phyloP scores from a whole-genome alignment of 2,329 filamentous ascomycete genomes.

The Fusarium brevicatenulatum region DNA sequence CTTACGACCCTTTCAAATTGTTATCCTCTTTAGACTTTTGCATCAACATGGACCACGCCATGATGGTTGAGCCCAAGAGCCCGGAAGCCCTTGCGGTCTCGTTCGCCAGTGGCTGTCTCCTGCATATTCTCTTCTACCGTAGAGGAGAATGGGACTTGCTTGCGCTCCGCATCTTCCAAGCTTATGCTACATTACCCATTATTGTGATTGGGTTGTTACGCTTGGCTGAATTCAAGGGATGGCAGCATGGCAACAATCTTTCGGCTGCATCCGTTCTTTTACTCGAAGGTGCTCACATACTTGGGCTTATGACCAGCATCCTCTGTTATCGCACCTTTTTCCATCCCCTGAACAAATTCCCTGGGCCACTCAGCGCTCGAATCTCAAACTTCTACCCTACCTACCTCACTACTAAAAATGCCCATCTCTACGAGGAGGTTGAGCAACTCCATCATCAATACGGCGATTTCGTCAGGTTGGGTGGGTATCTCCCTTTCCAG shows the following conservation, averaged over 20 bases:
- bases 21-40: background rate
- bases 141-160: slow-evolving; percentile 44
- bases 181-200: background rate
- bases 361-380: slow-evolving; percentile 42
- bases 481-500: background rate
- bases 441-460: slow-evolving; percentile 23
- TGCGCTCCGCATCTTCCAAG: slow-evolving; percentile 18
- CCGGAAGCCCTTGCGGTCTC: background rate
- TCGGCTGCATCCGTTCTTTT: background rate
- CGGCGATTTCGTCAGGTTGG: slow-evolving; percentile 24
- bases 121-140: slow-evolving; percentile 37
- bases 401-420: slow-evolving; percentile 29
- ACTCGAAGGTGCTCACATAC: background rate
- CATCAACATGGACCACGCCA: background rate
- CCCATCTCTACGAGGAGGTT: slow-evolving; percentile 43
- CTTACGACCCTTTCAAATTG: background rate
- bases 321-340: slow-evolving; percentile 23
- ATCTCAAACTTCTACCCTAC: slow-evolving; percentile 43
- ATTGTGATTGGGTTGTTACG: background rate
- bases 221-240: background rate
- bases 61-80: background rate
- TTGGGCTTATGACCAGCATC: slow-evolving; percentile 13
- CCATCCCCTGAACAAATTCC: slow-evolving; percentile 43
- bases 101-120: slow-evolving; percentile 1
- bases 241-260: background rate